Evolutionary conservation across 345 rosid genomes (phyloP), one percentile per base, ranked within the genome.

Genomic region (Alliaria petiolata): DNA sequence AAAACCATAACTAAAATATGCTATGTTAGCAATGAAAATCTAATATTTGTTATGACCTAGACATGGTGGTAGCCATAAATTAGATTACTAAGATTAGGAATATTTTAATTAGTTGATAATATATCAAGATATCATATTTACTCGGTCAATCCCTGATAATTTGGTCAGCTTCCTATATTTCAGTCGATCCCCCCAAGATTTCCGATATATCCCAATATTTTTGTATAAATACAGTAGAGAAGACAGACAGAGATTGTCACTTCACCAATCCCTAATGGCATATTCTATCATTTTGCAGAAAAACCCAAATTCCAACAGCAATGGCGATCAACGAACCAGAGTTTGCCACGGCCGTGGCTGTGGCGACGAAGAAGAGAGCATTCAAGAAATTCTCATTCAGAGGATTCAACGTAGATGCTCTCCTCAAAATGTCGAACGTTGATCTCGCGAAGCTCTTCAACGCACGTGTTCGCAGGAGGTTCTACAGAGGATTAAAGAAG

Each of bases 331-430:
- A 73, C 73, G 87, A 76, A 58, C 62, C 64, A 35, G 85, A 80
- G 49, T 86, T 83, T 49, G 84, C 86, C 28, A 73, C 77, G 11
- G 80, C 66, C 4, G 30, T 46, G 44, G 69, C 84, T 6, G 89
- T 80, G 6, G 72, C 60, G 55, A 87, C 83, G 9, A 89, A 86
- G 86, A 81, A 84, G 81, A 87, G 95, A 77, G 80, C 92, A 31
- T 89, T 89, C 81, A 87, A 85, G 86, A 89, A 85, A 77, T 89
- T 88, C 78, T 86, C 89, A 50, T 88, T 82, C 86, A 82, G 86
- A 73, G 95, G 95, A 15, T 90, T 87, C 46, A 91, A 87, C 80
- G 76, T 89, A 38, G 92, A 89, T 19, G 89, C 83, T 55, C 89
- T 85, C 33, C 75, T 87, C 64, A 87, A 84, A 62, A 87, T 89